Conservation (phyloP, 176 grass and related monocot species). For the Oryza meyeriana region DNA sequence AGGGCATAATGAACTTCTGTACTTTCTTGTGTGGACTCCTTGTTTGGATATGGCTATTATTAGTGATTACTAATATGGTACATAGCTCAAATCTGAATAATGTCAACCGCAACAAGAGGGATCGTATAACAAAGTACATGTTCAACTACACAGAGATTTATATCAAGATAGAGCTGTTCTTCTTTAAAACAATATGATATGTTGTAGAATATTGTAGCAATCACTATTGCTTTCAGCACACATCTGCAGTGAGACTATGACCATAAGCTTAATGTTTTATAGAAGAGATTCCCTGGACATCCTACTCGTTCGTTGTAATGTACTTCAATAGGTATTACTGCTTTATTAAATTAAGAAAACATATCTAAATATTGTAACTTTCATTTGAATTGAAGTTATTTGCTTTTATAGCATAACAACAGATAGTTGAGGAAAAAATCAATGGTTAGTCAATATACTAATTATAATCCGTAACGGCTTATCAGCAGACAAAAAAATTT, state of each 20-base stretch:
- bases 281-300: not conserved
- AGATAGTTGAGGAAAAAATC: not conserved
- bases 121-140: not conserved
- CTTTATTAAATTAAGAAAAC: not conserved
- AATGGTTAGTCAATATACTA: too few relatives aligned
- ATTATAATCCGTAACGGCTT: too few relatives aligned
- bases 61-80: not conserved
- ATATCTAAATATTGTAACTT: not conserved
- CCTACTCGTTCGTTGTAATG: not conserved
- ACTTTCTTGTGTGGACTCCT: not conserved
- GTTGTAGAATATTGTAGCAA: not conserved
- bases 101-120: not conserved
- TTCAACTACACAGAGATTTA: not conserved
- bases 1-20: not conserved
- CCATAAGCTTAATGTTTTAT: not conserved
- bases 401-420: not conserved
- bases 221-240: not conserved
- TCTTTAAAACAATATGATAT: not conserved
- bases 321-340: not conserved
- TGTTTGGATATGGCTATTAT: slow-evolving; percentile 13
- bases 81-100: not conserved
- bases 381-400: not conserved
- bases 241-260: too few relatives aligned
- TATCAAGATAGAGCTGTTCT: not conserved
- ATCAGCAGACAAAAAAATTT: too few relatives aligned